phyloP scores from a whole-genome alignment of 2,329 filamentous ascomycete genomes.

The Geosmithia morbida region DNA sequence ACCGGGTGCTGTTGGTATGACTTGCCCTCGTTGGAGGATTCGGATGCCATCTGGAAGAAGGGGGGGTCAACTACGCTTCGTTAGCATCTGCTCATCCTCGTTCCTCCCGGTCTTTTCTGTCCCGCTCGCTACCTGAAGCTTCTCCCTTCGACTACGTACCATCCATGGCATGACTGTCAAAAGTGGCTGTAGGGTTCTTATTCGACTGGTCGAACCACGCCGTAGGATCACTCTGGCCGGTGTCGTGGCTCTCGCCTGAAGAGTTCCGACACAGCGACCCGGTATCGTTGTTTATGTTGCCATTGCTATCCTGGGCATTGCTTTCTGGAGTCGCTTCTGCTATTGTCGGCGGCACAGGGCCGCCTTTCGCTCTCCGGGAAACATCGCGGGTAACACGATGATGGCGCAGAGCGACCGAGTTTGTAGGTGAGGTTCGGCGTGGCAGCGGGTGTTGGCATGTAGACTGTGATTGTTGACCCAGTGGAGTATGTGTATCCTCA shows the following conservation, averaged over 20 bases:
- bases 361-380: conserved; percentile 13
- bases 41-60: conserved; percentile 38
- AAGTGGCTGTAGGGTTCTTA: conserved; percentile 27
- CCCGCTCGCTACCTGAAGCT: not conserved
- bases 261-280: conserved; percentile 21
- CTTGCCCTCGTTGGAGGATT: conserved; percentile 34
- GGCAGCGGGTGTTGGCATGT: conserved; percentile 19
- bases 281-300: conserved; percentile 1
- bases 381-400: conserved; percentile 30
- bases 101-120: not conserved
- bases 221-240: conserved; percentile 32
- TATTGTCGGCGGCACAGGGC: conserved; percentile 6
- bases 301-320: not conserved
- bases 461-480: conserved; percentile 11
- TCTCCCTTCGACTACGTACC: conserved; percentile 13
- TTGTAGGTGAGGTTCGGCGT: conserved; percentile 26
- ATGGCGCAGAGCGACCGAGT: conserved; percentile 31
- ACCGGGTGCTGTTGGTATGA: conserved; percentile 9
- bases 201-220: conserved; percentile 42
- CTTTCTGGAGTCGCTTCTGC: not conserved
- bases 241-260: conserved; percentile 33
- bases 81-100: not conserved
- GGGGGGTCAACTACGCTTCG: conserved; percentile 30
- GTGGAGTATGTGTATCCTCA: conserved; percentile 8
- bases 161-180: conserved; percentile 31